Percentiles rank a stretch among this genome's conserved stretches.
These are phyloP conservation scores for Dendrocalamus latiflorus DNA, from an alignment of 202 grass and related monocot genomes.

Conservation along the genomic window DNA sequence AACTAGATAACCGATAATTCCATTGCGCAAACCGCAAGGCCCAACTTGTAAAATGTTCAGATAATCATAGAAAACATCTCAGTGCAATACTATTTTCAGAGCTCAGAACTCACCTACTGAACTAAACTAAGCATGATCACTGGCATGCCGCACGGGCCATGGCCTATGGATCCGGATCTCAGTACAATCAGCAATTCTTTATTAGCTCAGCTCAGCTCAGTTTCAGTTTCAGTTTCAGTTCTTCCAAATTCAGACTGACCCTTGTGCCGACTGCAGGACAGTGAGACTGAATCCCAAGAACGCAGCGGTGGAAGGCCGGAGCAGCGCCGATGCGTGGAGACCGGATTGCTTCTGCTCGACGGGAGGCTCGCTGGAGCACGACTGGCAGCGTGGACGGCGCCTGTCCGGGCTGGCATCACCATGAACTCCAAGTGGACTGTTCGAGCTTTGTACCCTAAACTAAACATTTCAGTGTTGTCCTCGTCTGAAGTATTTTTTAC, in stretches of 20 bases:
- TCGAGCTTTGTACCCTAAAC: constrained; percentile 1
- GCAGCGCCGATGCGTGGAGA: background rate
- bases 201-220: constrained; percentile 3
- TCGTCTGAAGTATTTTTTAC: constrained; percentile 38
- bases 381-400: constrained; percentile 43
- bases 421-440: constrained; percentile 31
- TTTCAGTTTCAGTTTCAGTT: background rate
- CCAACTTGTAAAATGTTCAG: background rate
- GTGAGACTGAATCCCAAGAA: constrained; percentile 31
- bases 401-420: constrained; percentile 37
- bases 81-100: constrained; percentile 3
- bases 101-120: background rate
- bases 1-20: background rate
- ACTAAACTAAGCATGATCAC: constrained; percentile 17
- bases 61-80: background rate
- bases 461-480: constrained; percentile 24
- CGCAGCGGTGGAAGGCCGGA: constrained; percentile 33
- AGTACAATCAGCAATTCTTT: constrained; percentile 17
- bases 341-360: constrained; percentile 9
- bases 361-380: constrained; percentile 40
- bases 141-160: background rate
- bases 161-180: constrained; percentile 37
- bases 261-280: constrained; percentile 31
- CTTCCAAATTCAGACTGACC: constrained; percentile 20
- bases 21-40: background rate